Evolutionary conservation across 441 rosid species (phyloP).

Genomic region (Corymbia calophylla): DNA sequence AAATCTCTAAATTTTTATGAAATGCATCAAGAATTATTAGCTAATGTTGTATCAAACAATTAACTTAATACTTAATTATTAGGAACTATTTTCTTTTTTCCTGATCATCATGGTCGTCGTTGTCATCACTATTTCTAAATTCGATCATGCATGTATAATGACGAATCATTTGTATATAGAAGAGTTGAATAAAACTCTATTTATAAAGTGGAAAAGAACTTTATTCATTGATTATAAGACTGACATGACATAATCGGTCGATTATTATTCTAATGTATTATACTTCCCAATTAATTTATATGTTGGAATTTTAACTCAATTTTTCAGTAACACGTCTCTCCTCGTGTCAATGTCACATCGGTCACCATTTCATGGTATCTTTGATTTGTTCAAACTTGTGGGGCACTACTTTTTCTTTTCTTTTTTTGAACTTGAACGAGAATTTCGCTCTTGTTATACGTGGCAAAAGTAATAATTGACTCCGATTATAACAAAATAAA

Average conservation of each 20-base stretch:
- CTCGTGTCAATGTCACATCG: not conserved
- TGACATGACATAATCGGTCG: fast-evolving
- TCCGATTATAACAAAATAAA: not conserved
- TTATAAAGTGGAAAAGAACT: not conserved
- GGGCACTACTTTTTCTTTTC: not conserved
- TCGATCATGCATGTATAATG: too few species aligned
- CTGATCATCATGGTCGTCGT: too few species aligned
- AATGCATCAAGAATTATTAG: too few species aligned
- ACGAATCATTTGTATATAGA: too few species aligned
- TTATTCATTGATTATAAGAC: fast-evolving
- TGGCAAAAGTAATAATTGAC: not conserved
- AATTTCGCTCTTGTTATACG: not conserved
- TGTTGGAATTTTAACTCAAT: not conserved
- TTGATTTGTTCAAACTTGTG: not conserved
- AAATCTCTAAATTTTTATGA: too few species aligned
- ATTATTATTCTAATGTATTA: not conserved
- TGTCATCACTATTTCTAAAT: too few species aligned
- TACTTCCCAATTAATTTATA: not conserved
- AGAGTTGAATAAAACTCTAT: too few species aligned
- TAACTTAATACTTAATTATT: too few species aligned
- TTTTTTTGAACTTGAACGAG: not conserved
- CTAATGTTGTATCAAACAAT: too few species aligned
- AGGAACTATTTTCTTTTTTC: too few species aligned
- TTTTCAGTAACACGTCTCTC: not conserved
- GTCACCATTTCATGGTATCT: not conserved